Evolutionary conservation across 2,329 filamentous ascomycete genomes (phyloP).

Genomic region (Ceratocystis ficicola): DNA sequence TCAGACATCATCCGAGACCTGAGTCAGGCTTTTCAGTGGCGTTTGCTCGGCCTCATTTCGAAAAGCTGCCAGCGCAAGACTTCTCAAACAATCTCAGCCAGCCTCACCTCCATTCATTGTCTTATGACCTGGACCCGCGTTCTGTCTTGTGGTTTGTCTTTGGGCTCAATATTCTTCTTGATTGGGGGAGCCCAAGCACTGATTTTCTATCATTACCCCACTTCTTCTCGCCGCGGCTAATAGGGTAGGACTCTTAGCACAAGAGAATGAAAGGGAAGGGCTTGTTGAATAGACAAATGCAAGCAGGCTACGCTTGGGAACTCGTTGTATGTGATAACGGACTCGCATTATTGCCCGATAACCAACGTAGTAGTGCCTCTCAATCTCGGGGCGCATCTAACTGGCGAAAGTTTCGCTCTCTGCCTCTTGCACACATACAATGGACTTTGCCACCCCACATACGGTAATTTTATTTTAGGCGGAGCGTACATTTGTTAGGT

Average conservation of each 20-base stretch:
- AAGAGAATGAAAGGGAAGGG: too few species aligned
- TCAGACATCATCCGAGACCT: neutral
- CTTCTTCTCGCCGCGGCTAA: neutral
- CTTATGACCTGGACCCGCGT: neutral
- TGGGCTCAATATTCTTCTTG: neutral
- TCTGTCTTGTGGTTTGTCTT: neutral
- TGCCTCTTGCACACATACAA: neutral
- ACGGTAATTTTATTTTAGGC: neutral
- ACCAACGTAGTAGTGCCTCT: too few species aligned
- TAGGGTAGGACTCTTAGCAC: neutral
- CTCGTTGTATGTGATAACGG: too few species aligned
- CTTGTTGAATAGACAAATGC: too few species aligned
- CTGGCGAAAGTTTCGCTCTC: too few species aligned
- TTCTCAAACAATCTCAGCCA: slow-evolving; percentile 1
- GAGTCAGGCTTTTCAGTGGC: neutral
- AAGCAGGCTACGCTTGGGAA: too few species aligned
- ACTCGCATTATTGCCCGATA: too few species aligned
- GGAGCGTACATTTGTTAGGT: neutral
- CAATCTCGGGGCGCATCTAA: too few species aligned
- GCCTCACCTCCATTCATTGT: neutral
- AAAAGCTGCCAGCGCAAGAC: slow-evolving; percentile 10
- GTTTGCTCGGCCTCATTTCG: neutral
- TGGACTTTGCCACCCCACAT: neutral
- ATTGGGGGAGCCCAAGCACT: neutral
- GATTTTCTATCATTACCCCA: neutral